Evolutionary conservation across 805 yeast genomes (phyloP).

Genomic region (Metschnikowia reukaufii): DNA sequence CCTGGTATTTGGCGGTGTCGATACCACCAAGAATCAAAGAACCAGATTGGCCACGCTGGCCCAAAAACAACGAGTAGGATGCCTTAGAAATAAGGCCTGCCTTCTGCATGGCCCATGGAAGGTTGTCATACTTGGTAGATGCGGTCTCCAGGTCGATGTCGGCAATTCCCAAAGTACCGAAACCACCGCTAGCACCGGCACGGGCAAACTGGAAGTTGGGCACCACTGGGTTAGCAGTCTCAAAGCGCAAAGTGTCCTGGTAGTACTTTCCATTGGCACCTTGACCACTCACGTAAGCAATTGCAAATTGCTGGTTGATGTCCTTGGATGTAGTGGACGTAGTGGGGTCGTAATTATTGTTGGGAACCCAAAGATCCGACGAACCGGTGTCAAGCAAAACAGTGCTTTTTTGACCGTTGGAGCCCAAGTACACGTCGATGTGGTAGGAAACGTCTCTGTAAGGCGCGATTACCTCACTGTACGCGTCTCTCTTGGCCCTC

Average conservation of each 20-base stretch:
- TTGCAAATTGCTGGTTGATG: slow-evolving; percentile 8
- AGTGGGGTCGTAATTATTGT: slow-evolving; percentile 6
- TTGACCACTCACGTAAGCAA: slow-evolving; percentile 11
- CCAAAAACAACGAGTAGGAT: slow-evolving; percentile 63
- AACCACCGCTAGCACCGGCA: not conserved
- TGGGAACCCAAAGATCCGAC: slow-evolving; percentile 40
- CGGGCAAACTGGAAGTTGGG: slow-evolving; percentile 16
- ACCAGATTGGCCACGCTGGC: slow-evolving; percentile 34
- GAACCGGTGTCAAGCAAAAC: slow-evolving; percentile 44
- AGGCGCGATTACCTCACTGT: slow-evolving; percentile 10
- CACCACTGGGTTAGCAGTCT: slow-evolving; percentile 1
- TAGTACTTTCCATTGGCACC: slow-evolving; percentile 11
- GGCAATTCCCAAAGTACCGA: slow-evolving; percentile 14
- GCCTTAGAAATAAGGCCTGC: slow-evolving; percentile 56
- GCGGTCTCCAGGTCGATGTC: slow-evolving; percentile 11
- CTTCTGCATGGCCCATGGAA: slow-evolving; percentile 59
- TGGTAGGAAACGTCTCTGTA: slow-evolving; percentile 12
- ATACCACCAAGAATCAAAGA: slow-evolving; percentile 42
- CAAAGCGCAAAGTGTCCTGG: slow-evolving; percentile 11
- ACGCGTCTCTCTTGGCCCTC: slow-evolving; percentile 6
- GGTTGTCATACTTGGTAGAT: slow-evolving; percentile 35
- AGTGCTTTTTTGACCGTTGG: slow-evolving; percentile 26
- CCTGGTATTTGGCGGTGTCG: slow-evolving; percentile 38
- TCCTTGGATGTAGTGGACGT: slow-evolving; percentile 6
- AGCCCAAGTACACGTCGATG: slow-evolving; percentile 23